Base-by-base conservation (phyloP, 805 yeast species). In the Schwanniomyces vanrijiae region DNA sequence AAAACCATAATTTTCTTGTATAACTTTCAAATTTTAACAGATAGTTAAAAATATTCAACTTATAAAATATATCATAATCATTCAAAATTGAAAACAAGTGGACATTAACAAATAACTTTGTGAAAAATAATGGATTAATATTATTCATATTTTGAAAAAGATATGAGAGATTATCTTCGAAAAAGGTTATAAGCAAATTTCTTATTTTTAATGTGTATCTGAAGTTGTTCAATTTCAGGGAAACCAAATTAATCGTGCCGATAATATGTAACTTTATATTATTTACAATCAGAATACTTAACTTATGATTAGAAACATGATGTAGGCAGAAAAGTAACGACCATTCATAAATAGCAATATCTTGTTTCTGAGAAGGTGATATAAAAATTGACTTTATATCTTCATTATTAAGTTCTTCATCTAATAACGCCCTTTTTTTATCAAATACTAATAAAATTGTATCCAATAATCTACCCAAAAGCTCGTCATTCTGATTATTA, bases 21-120 rank as follows among this genome's bases (percentile, higher is more conserved):
- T 53, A 51, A 21, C 62, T 56, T 40, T 69, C 75, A 28, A 72
- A 59, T 26, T 55, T 59, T 18, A 69, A 57, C 39, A 57, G 60
- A 41, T 52, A 46, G 18, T 51, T 52, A 6, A 54, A 46, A 5
- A 61, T 43, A 42, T 59, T 58, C 35, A 70, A 51, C 44, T 65
- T 68, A 18, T 51, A 43, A 9, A 67, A 49, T 10, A 70, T 51
- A 39, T 69, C 75, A 48, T 63, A 62, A 51, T 71, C 75, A 46
- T 66, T 68, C 14, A 70, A 46, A 7, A 71, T 63, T 4, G 73
- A 57, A 46, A 62, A 71, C n/a, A 69, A 52, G 45, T 71, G 73
- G 2, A 60, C 58, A 1, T 63, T 48, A 3, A 54, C 41, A 21
- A 49, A 42, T 13, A 62, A 41, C 11, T 43, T 47, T 14, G 37